Base-by-base conservation (phyloP, 2,329 filamentous ascomycete genomes). In the Fonsecaea nubica region DNA sequence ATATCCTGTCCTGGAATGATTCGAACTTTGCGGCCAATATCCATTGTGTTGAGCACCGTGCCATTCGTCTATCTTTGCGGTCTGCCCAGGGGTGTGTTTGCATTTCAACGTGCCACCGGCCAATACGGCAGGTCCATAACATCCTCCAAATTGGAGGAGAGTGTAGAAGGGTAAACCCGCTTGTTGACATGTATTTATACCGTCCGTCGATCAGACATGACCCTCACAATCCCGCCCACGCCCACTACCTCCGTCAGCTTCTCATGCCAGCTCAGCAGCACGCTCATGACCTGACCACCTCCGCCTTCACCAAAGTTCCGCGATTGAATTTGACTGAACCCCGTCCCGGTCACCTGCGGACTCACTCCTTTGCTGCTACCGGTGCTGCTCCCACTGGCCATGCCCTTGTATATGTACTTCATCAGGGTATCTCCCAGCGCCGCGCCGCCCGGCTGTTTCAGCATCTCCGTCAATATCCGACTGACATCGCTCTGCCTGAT, bases 401-500 rank as follows among this genome's bases (percentile, higher is more conserved):
- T 73, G 8, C 71, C 71, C 63, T 72, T 72, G 75, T 87, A 97
- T 89, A 97, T 84, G 81, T 97, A 99, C 83, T 99, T 99, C 92
- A 97, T 97, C 78, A 99, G 82, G 59, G 94, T 92, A 79, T 99
- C 95, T 72, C 96, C 82, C 68, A 91, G 86, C 80, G 98, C 95
- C 68, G 87, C 88, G 33, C 95, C 95, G 68, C 91, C 91, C 58
- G 91, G 87, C 10, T 89, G 88, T 66, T 83, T 83, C 81, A 95
- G 93, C 75, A 98, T 90, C 65, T 89, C 87, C 80, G 90, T 88
- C 72, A 99, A 83, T 75, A 98, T 88, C 13, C 92, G 91, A 70
- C 89, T 92, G 92, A 98, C 98, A 74, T 99, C 95, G 74, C 91
- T 91, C 76, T 95, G 93, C 78, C 96, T 93, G 81, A 98, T 98